Base-by-base conservation (phyloP, 1,284 basidiomycete species). In the Athelia sp. region DNA sequence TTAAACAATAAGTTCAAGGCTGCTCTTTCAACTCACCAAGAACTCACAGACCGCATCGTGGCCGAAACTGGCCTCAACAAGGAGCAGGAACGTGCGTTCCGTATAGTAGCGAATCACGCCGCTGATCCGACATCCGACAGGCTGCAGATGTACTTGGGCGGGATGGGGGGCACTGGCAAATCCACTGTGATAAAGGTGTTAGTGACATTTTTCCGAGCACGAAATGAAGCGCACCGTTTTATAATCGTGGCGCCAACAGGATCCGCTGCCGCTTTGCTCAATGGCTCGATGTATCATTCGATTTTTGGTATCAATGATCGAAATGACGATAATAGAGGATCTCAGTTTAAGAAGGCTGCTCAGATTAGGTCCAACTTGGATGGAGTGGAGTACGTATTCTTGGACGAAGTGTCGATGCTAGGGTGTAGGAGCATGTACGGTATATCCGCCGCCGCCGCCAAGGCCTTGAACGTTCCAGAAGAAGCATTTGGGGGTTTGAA, bases 161-260 rank as follows among this genome's bases (percentile, higher is more conserved):
- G 66, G 14, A 58, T 61, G 54, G 65, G 55, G 15, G 62, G 67
- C 4, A 67, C 62, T 4, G 64, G 67, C 2, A 70, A 72, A 54
- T 62, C 64, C 10, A 62, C 58, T n/a, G 69, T 72, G 0, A 57
- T 72, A 0, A 56, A 63, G 22, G 62, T 67, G 1, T 23, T 70
- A 0, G 59, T 51, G 10, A 9, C 46, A 0, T 61, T 61, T 14
- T 62, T 66, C 46, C 29, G 36, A 2, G 10, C 17, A 14, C 22
- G 57, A 4, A 45, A 55, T 2, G 54, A 61, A 42, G 19, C 26
- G 2, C 52, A 66, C 47, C 23, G 55, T 13, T 59, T 69, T 34
- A 29, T 62, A 3, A 36, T 57, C 2, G 46, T 66, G 10, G 67
- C 64, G 3, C 66, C 67, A 3, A 71, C 68, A 8, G 66, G 67